Percentiles rank a stretch among this genome's conserved stretches.
phyloP scores from a whole-genome alignment of 2,329 filamentous ascomycete genomes.

The Clonostachys chloroleuca region DNA sequence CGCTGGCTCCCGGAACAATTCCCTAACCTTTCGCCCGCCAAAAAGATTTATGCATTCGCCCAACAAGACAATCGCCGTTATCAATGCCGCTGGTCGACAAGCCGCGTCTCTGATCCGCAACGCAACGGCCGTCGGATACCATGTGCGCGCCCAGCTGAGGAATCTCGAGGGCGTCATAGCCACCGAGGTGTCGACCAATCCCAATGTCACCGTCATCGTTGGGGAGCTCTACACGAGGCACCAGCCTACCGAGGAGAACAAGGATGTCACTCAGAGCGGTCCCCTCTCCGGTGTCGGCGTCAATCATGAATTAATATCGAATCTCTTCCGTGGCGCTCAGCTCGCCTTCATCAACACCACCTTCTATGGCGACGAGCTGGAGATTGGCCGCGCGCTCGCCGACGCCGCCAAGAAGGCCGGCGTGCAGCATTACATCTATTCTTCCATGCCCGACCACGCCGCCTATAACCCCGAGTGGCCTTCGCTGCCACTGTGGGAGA shows the following conservation, averaged over 20 bases:
- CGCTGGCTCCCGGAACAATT: slow-evolving; percentile 51
- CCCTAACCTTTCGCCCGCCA: slow-evolving; percentile 53
- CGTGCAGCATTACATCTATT: slow-evolving; percentile 91
- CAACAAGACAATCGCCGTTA: slow-evolving; percentile 83
- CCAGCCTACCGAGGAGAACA: slow-evolving; percentile 41
- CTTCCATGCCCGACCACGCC: slow-evolving; percentile 93
- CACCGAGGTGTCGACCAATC: slow-evolving; percentile 75
- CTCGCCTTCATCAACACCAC: slow-evolving; percentile 97
- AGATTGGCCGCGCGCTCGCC: slow-evolving; percentile 82
- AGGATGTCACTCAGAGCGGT: slow-evolving; percentile 65
- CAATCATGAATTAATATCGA: slow-evolving; percentile 66
- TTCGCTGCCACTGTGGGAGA: slow-evolving; percentile 82
- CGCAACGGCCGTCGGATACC: slow-evolving; percentile 88
- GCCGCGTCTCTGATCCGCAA: slow-evolving; percentile 93
- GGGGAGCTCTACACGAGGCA: slow-evolving; percentile 60
- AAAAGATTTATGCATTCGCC: slow-evolving; percentile 55
- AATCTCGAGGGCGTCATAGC: slow-evolving; percentile 85
- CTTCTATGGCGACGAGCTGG: slow-evolving; percentile 91
- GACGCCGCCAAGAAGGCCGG: slow-evolving; percentile 82
- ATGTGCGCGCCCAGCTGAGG: slow-evolving; percentile 86
- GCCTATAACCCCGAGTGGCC: slow-evolving; percentile 75
- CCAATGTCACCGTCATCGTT: slow-evolving; percentile 66
- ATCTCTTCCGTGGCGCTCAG: slow-evolving; percentile 79
- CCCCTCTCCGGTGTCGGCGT: slow-evolving; percentile 61
- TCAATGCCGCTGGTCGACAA: slow-evolving; percentile 94